phyloP scores from a whole-genome alignment of 1,139 yeast genomes.

The Suhomyces bribrorum region DNA sequence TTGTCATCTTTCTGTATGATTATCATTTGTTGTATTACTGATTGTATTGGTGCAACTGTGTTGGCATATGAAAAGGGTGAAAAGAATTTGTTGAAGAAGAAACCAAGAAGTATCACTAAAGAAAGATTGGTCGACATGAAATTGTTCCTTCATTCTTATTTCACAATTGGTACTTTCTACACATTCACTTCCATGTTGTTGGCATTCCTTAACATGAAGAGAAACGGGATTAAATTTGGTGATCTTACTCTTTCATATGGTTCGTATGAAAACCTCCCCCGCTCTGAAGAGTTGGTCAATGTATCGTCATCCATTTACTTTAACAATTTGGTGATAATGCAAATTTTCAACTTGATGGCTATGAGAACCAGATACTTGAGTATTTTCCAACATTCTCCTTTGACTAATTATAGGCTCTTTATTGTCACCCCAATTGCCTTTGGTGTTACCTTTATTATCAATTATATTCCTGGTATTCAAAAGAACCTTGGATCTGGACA shows the following conservation, averaged over 20 bases:
- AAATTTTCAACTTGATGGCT: constrained; percentile 49
- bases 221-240: constrained; percentile 39
- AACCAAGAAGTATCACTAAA: constrained; percentile 46
- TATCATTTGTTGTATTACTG: constrained; percentile 51
- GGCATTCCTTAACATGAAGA: constrained; percentile 41
- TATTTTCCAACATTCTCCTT: constrained; percentile 43
- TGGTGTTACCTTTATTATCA: constrained; percentile 46
- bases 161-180: constrained; percentile 45
- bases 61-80: constrained; percentile 51
- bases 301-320: constrained; percentile 52
- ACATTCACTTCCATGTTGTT: constrained; percentile 46
- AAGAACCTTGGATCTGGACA: constrained; percentile 35
- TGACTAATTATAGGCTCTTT: constrained; percentile 31
- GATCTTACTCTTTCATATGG: constrained; percentile 43
- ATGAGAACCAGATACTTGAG: constrained; percentile 48
- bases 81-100: constrained; percentile 41
- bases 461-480: constrained; percentile 48
- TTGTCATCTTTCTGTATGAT: constrained; percentile 55
- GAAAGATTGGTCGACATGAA: constrained; percentile 47
- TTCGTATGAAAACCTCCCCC: constrained; percentile 27
- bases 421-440: constrained; percentile 41
- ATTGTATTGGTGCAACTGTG: constrained; percentile 47
- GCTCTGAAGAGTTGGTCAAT: constrained; percentile 26
- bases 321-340: constrained; percentile 51
- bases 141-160: constrained; percentile 46